Evolutionary conservation across 1,284 basidiomycete species (phyloP).

Genomic region (Cutaneotrichosporon cutaneum): DNA sequence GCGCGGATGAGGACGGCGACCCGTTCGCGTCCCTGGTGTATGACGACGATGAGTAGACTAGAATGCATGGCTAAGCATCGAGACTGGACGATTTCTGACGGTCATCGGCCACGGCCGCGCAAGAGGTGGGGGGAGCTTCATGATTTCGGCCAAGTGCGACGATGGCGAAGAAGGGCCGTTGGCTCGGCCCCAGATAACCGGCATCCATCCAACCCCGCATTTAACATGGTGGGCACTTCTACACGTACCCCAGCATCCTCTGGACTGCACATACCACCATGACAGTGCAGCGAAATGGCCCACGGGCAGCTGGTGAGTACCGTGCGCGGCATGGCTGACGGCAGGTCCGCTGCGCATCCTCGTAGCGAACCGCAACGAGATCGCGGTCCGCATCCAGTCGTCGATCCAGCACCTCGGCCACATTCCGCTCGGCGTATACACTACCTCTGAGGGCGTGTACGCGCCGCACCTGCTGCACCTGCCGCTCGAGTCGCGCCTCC

Average conservation of each 20-base stretch:
- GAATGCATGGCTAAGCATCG: slow-evolving; percentile 1
- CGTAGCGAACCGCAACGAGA: slow-evolving; percentile 26
- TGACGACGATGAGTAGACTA: background rate
- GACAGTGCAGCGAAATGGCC: background rate
- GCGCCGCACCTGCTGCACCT: slow-evolving; percentile 23
- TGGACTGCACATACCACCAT: background rate
- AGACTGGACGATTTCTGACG: background rate
- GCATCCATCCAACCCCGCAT: background rate
- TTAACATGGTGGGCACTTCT: background rate
- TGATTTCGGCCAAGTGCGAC: slow-evolving; percentile 7
- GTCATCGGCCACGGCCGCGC: background rate
- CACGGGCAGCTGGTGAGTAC: background rate
- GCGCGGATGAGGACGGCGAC: slow-evolving; percentile 15
- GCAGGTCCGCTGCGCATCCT: slow-evolving; percentile 20
- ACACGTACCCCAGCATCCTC: background rate
- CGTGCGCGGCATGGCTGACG: background rate
- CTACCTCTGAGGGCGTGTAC: slow-evolving; percentile 11
- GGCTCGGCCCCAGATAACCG: slow-evolving; percentile 3
- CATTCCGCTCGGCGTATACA: slow-evolving; percentile 22
- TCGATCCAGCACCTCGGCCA: slow-evolving; percentile 21
- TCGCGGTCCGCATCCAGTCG: slow-evolving; percentile 23
- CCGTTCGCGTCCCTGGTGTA: slow-evolving; percentile 1
- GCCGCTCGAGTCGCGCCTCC: slow-evolving; percentile 9
- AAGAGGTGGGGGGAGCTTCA: background rate
- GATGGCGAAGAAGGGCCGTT: background rate